Conservation (phyloP, 306 rosid genomes). For the Canavalia ensiformis region DNA sequence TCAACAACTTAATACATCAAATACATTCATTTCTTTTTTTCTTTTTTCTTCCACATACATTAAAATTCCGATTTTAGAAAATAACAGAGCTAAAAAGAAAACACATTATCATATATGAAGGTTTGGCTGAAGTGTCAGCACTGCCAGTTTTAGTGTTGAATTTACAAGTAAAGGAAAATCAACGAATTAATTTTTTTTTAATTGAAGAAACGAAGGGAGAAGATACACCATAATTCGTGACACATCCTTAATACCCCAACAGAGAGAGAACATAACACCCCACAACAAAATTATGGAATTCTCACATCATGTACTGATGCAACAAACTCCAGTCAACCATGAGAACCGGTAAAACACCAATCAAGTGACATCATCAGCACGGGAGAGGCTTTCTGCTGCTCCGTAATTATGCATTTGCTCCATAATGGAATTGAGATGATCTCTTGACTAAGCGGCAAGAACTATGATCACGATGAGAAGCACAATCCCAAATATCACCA, state of each 20-base stretch:
- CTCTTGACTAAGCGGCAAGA: conserved; percentile 75
- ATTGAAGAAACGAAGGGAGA: conserved; percentile 38
- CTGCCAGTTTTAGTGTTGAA: conserved; percentile 35
- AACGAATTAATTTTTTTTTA: conserved; percentile 57
- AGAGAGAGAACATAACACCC: conserved; percentile 39
- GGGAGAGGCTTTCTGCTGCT: conserved; percentile 42
- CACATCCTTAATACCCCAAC: conserved; percentile 53
- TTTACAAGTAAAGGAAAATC: conserved; percentile 50
- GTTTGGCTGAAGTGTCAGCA: conserved; percentile 36
- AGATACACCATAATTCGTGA: conserved; percentile 48
- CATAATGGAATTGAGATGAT: conserved; percentile 29
- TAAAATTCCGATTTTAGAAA: conserved; percentile 12
- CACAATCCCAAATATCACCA: conserved; percentile 96
- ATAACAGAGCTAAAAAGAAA: background rate
- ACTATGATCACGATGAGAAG: conserved; percentile 90
- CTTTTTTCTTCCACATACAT: background rate
- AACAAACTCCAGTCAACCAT: conserved; percentile 48
- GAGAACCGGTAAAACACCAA: conserved; percentile 44
- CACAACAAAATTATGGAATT: conserved; percentile 47
- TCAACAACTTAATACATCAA: background rate
- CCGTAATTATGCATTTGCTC: conserved; percentile 45
- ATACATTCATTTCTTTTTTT: background rate
- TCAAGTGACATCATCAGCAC: conserved; percentile 49
- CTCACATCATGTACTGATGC: conserved; percentile 47
- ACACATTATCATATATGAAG: conserved; percentile 9